A percentile compares a stretch with the other conserved stretches of the same genome.
Evolutionary conservation across 345 rosid genomes (phyloP).

Genomic region (Trapa bicornis): DNA sequence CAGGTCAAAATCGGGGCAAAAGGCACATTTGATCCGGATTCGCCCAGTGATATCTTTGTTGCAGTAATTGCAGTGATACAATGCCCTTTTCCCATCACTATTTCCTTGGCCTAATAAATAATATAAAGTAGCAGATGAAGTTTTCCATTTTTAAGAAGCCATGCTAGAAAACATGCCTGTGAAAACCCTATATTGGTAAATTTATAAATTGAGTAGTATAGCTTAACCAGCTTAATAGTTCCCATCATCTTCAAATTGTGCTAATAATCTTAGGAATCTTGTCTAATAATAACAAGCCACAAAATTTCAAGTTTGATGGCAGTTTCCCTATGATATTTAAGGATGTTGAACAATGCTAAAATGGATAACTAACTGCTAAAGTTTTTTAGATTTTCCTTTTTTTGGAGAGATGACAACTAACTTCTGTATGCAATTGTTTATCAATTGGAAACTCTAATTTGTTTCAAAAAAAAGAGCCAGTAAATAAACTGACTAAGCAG

Average conservation of each 20-base stretch:
- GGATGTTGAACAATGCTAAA: background rate
- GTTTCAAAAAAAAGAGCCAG: background rate
- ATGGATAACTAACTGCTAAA: background rate
- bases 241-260: background rate
- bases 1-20: conserved; percentile 93
- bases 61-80: conserved; percentile 96
- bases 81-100: conserved; percentile 66
- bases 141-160: conserved; percentile 2
- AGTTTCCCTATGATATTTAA: background rate
- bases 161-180: background rate
- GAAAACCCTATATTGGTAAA: background rate
- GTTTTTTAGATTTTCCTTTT: no score
- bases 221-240: background rate
- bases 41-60: conserved; percentile 88
- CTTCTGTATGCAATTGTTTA: background rate
- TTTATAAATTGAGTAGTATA: background rate
- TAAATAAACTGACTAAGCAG: background rate
- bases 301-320: background rate
- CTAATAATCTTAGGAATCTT: background rate
- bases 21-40: conserved; percentile 82
- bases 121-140: conserved; percentile 1
- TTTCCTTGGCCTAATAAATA: conserved; percentile 54
- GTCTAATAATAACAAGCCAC: background rate
- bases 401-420: no score
- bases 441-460: background rate